Evolutionary conservation across 148 eudicot species (phyloP).

Genomic region (Fallopia convolvulus): DNA sequence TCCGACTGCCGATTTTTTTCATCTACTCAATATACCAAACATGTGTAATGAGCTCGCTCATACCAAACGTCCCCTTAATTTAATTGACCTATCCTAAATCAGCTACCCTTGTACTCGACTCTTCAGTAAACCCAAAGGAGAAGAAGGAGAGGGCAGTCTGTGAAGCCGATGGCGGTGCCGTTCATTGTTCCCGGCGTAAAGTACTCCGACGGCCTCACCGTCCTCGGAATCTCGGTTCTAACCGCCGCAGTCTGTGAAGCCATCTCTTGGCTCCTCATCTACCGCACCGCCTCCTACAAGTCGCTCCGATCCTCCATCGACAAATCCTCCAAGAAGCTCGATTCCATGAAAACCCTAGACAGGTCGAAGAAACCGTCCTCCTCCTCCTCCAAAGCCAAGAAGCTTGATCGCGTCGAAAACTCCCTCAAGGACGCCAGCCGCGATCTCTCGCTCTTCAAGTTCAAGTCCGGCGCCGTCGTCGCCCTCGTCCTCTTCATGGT

Average conservation of each 20-base stretch:
- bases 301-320: conserved; percentile 86
- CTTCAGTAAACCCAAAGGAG: not conserved
- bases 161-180: conserved; percentile 47
- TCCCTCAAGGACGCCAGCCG: conserved; percentile 76
- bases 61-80: no score
- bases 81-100: no score
- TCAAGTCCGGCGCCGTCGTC: conserved; percentile 89
- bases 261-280: conserved; percentile 82
- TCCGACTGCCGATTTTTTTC: no score
- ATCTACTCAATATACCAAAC: no score
- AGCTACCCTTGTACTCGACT: no score
- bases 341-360: conserved; percentile 61
- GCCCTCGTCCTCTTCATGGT: conserved; percentile 77
- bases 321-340: conserved; percentile 86
- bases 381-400: conserved; percentile 41
- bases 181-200: conserved; percentile 30
- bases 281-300: conserved; percentile 83
- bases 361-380: conserved; percentile 3
- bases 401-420: conserved; percentile 83
- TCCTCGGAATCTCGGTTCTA: conserved; percentile 53
- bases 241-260: conserved; percentile 81
- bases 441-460: conserved; percentile 80
- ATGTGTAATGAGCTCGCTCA: no score
- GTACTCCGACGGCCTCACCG: conserved; percentile 70
- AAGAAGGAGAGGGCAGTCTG: no score